phyloP scores from a whole-genome alignment of 768 basidiomycete species.

The Agrocybe chaxingu region DNA sequence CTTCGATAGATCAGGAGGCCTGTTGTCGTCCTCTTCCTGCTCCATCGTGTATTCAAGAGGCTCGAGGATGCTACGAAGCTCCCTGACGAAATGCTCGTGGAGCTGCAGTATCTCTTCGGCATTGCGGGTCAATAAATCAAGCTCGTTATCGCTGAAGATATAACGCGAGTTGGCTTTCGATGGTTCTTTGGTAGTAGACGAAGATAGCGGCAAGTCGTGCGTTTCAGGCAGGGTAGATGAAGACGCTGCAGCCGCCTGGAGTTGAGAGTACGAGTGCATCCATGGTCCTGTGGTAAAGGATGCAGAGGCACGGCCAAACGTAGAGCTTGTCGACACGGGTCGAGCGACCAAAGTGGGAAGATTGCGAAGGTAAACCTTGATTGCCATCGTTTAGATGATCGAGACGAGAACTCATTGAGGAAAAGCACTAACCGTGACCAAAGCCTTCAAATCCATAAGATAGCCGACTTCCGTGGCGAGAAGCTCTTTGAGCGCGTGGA shows the following conservation, averaged over 20 bases:
- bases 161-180: conserved; percentile 37
- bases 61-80: conserved; percentile 45
- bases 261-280: conserved; percentile 39
- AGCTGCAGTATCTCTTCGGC: conserved; percentile 62
- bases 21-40: conserved; percentile 16
- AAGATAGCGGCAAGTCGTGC: conserved; percentile 14
- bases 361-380: conserved; percentile 63
- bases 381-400: neutral
- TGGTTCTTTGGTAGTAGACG: conserved; percentile 19
- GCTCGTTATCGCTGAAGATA: conserved; percentile 55
- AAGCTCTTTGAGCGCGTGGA: conserved; percentile 82
- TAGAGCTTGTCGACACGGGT: conserved; percentile 29
- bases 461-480: conserved; percentile 84
- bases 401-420: neutral
- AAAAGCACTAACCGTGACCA: conserved; percentile 60
- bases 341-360: conserved; percentile 48
- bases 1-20: conserved; percentile 22
- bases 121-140: conserved; percentile 63
- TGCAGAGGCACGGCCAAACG: conserved; percentile 38
- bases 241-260: conserved; percentile 25
- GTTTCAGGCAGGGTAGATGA: conserved; percentile 25
- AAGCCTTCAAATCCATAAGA: conserved; percentile 68
- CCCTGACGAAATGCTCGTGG: conserved; percentile 64
- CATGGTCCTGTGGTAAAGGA: conserved; percentile 43
- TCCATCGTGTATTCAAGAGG: conserved; percentile 49